Base-by-base conservation (phyloP, 495 filamentous ascomycete genomes). In the Echria macrotheca region DNA sequence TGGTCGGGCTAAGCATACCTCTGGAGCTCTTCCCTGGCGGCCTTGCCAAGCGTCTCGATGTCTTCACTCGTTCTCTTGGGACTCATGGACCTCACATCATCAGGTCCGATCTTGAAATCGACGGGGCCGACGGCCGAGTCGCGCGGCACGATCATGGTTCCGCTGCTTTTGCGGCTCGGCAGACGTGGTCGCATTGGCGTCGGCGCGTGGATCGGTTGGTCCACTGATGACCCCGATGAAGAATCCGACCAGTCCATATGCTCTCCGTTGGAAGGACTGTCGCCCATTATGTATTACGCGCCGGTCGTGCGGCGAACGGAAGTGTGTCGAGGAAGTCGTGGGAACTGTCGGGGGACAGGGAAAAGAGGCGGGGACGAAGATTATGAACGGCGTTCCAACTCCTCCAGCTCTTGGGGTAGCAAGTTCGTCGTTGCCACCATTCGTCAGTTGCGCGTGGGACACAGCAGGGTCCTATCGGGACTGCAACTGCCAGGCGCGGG, bases 51-150 rank as follows among this genome's bases (percentile, higher is more conserved):
- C 55, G 78, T 78, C 57, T 95, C 86, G 23, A 95, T 72, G 57
- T 98, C 91, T 41, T 89, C 88, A 49, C 82, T 94, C 55, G 86
- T 94, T 56, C 91, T 77, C 51, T 91, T 79, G 1, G 93, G 93
- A 66, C 89, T 95, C 93, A 98, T 98, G 33, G 89, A 84, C 48
- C 91, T 74, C 31, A 91, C 90, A 63, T 96, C 93, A 64, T 89
- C 84, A 2, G 85, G 85, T 15, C 87, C 89, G 51, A 84, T 78
- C 31, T 85, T 74, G 18, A 67, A 60, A 36, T 80, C 77, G 50
- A 83, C 66, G 8, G 84, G 74, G 57, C 86, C 82, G 42, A 87
- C 80, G 9, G 75, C 73, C 36, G 82, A 81, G 56, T 90, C 84
- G 45, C 85, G 77, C 14, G 86, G 84, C 14, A 91, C 81, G 50